phyloP scores from a whole-genome alignment of 2,329 filamentous ascomycete species.

The Trichoderma gracile region DNA sequence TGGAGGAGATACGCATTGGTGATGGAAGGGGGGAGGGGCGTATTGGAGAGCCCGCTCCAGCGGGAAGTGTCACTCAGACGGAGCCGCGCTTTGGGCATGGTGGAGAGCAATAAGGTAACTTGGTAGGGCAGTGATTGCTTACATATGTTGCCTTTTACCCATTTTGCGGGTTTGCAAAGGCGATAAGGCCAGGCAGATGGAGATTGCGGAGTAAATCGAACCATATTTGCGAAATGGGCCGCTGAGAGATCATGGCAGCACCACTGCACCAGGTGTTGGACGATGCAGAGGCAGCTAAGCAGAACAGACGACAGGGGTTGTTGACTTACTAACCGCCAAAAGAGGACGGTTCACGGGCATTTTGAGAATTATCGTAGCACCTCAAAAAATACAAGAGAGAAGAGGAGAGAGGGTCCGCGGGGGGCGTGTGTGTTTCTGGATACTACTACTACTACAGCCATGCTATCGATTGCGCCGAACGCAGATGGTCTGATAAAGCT shows the following conservation, averaged over 20 bases:
- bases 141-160: no score
- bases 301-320: not conserved
- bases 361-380: not conserved
- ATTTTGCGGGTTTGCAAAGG: not conserved
- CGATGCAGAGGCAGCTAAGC: not conserved
- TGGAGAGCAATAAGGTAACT: no score
- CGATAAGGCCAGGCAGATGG: not conserved
- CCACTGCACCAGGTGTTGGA: not conserved
- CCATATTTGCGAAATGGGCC: not conserved
- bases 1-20: no score
- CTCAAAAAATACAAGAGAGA: not conserved
- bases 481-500: constrained; percentile 5
- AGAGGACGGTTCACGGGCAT: not conserved
- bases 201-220: constrained; percentile 7
- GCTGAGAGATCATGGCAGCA: not conserved
- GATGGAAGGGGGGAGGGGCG: no score
- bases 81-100: no score
- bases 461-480: not conserved
- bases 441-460: not conserved
- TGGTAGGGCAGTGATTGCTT: no score
- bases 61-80: no score
- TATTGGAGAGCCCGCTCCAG: no score
- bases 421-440: constrained; percentile 1
- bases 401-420: not conserved
- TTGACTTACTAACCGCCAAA: not conserved